Conservation (phyloP, 2,329 filamentous ascomycete genomes). For the Blastomyces percursus region DNA sequence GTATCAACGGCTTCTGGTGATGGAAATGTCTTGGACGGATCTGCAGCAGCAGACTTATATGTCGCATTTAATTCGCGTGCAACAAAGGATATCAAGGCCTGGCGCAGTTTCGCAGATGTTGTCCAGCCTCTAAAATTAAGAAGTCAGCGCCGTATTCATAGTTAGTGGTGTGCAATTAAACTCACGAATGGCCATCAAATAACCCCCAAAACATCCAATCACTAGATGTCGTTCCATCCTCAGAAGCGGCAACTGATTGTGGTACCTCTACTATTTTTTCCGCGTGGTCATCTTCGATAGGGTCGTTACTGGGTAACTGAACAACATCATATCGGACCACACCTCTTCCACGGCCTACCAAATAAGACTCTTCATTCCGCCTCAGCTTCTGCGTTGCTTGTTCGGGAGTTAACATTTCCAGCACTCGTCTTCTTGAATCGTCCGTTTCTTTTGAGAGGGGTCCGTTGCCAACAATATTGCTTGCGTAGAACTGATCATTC, state of each 20-base stretch:
- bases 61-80: slow-evolving; percentile 86
- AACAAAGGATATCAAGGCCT: slow-evolving; percentile 84
- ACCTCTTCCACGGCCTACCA: slow-evolving; percentile 77
- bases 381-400: slow-evolving; percentile 85
- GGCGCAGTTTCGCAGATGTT: slow-evolving; percentile 87
- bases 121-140: slow-evolving; percentile 68
- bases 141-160: slow-evolving; percentile 12
- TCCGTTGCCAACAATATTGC: slow-evolving; percentile 71
- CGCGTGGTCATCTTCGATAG: slow-evolving; percentile 95
- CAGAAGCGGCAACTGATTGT: slow-evolving; percentile 44
- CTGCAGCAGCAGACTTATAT: slow-evolving; percentile 61
- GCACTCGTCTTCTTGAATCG: slow-evolving; percentile 69
- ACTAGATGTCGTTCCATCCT: slow-evolving; percentile 48
- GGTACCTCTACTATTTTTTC: slow-evolving; percentile 96
- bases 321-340: slow-evolving; percentile 92
- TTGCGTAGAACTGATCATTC: slow-evolving; percentile 80
- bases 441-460: slow-evolving; percentile 82
- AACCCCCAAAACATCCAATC: slow-evolving; percentile 99
- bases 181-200: slow-evolving; percentile 90
- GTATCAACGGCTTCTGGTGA: slow-evolving; percentile 70
- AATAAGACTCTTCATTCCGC: slow-evolving; percentile 81
- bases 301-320: slow-evolving; percentile 90
- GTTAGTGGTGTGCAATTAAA: slow-evolving; percentile 17
- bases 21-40: slow-evolving; percentile 51
- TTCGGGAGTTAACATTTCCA: slow-evolving; percentile 94